phyloP scores from a whole-genome alignment of 1,139 yeast species.

The Pichia sp. region DNA sequence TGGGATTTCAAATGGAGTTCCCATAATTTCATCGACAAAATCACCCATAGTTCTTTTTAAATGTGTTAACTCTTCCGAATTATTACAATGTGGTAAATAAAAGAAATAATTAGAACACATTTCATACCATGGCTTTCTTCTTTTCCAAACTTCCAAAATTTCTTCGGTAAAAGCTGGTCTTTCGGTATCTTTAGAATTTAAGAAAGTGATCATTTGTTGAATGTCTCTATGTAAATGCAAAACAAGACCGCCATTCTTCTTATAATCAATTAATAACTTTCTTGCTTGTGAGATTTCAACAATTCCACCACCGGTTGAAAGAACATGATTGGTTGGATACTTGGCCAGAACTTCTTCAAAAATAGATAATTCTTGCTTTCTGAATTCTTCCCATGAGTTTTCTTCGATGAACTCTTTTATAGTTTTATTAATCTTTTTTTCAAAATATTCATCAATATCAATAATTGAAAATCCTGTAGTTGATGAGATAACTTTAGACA shows the following conservation, averaged over 20 bases:
- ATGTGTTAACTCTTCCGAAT: constrained; percentile 47
- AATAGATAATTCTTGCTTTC: constrained; percentile 58
- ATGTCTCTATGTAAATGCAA: constrained; percentile 87
- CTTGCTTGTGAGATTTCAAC: constrained; percentile 77
- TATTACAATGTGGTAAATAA: constrained; percentile 67
- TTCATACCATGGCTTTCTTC: constrained; percentile 74
- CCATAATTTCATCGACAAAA: constrained; percentile 60
- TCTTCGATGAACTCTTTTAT: constrained; percentile 63
- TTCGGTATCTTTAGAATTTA: constrained; percentile 63
- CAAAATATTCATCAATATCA: constrained; percentile 75
- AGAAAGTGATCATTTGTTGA: constrained; percentile 69
- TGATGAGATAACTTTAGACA: constrained; percentile 75
- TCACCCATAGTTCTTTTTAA: constrained; percentile 55
- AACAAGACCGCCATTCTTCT: constrained; percentile 61
- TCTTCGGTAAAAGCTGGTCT: constrained; percentile 86
- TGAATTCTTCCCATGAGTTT: constrained; percentile 83
- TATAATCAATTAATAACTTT: constrained; percentile 48
- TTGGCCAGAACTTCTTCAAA: constrained; percentile 46
- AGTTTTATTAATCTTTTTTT: constrained; percentile 44
- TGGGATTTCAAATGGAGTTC: constrained; percentile 44
- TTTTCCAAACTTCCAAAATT: constrained; percentile 73
- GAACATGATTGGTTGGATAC: constrained; percentile 53
- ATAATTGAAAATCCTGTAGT: constrained; percentile 64
- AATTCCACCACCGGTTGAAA: constrained; percentile 96
- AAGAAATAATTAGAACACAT: constrained; percentile 76